These are phyloP conservation scores for Dispira simplex DNA, from an alignment of 192 early-diverging fungal species.

Conservation along the genomic window DNA sequence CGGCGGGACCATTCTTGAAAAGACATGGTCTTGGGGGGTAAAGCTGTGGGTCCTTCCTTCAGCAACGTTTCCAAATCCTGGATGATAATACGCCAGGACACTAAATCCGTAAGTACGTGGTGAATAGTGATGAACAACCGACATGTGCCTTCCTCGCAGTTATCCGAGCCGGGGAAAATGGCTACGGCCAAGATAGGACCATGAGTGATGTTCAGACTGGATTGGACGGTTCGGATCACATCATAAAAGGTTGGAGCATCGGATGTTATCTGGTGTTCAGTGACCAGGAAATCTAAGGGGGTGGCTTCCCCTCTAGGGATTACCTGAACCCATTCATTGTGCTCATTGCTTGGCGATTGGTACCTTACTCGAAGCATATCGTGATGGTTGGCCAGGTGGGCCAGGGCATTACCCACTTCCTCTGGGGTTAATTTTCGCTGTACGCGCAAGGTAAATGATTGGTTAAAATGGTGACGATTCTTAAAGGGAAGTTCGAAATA, in stretches of 20 bases:
- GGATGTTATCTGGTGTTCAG: not conserved
- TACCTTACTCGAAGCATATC: not conserved
- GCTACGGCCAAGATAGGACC: not conserved
- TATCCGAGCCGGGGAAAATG: not conserved
- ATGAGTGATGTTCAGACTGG: not conserved
- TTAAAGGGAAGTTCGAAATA: not conserved
- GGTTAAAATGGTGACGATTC: conserved; percentile 9
- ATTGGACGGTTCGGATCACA: not conserved
- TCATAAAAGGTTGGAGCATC: not conserved
- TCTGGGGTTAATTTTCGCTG: too few relatives aligned
- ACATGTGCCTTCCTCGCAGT: not conserved
- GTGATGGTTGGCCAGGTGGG: not conserved
- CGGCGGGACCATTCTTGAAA: not conserved
- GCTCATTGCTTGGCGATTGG: not conserved
- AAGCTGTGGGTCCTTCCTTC: not conserved
- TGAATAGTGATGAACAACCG: conserved; percentile 17
- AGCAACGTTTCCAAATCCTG: conserved; percentile 15
- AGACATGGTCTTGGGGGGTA: conserved; percentile 14
- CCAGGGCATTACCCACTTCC: not conserved
- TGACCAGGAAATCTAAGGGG: not conserved
- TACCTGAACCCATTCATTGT: not conserved
- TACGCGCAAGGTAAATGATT: not conserved
- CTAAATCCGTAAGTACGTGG: conserved; percentile 18
- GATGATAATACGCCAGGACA: conserved; percentile 21
- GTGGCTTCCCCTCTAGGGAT: not conserved